phyloP scores from a whole-genome alignment of 2,329 filamentous ascomycete genomes.

The Epichloe uncinata region DNA sequence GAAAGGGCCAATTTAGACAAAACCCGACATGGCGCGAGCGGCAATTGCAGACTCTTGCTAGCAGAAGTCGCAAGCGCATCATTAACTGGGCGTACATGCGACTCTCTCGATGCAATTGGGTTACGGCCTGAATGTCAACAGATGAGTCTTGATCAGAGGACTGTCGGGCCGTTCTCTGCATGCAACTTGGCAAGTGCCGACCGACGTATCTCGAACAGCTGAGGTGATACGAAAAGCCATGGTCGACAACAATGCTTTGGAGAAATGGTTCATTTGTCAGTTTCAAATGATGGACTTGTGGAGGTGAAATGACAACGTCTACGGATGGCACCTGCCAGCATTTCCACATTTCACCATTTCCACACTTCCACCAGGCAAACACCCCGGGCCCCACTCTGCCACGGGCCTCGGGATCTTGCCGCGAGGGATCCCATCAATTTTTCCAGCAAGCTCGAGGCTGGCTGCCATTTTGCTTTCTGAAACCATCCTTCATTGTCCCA shows the following conservation, averaged over 20 bases:
- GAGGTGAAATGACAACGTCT: neutral
- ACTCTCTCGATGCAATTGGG: neutral
- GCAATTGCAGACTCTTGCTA: neutral
- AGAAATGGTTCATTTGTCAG: too few relatives aligned
- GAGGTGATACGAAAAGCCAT: neutral
- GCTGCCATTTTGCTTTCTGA: neutral
- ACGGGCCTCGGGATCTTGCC: neutral
- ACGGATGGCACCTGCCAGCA: too few relatives aligned
- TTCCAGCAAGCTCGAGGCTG: neutral
- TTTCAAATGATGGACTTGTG: neutral
- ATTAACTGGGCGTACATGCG: neutral
- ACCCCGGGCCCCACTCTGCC: neutral
- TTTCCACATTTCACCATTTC: too few relatives aligned
- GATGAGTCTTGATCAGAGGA: neutral
- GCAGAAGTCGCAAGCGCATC: neutral
- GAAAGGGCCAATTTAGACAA: too few relatives aligned
- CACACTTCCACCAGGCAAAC: too few relatives aligned
- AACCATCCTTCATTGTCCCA: neutral
- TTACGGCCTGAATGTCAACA: constrained; percentile 2
- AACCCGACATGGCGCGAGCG: neutral
- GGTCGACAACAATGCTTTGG: neutral
- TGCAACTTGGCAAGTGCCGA: neutral
- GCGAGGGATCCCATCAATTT: neutral
- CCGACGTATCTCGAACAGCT: neutral
- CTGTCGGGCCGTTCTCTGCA: neutral